phyloP scores from a whole-genome alignment of 345 rosid genomes.

The Litchi chinensis region DNA sequence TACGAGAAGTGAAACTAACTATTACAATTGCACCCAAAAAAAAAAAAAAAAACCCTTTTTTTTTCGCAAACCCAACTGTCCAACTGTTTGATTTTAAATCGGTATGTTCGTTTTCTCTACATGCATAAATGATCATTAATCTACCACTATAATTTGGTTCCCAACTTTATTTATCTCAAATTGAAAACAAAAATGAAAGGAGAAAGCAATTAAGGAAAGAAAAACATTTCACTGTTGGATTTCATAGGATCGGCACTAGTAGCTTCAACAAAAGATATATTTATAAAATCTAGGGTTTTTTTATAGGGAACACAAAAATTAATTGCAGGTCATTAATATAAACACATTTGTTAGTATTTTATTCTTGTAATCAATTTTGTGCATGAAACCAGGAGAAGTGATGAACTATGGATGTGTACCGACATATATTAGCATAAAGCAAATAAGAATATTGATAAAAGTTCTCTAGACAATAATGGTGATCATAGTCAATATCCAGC shows the following conservation, averaged over 20 bases:
- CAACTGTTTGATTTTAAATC: neutral
- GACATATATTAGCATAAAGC: neutral
- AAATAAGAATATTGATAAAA: neutral
- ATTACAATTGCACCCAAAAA: neutral
- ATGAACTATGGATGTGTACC: neutral
- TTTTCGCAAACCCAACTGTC: neutral
- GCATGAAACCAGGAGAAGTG: neutral
- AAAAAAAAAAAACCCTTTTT: neutral
- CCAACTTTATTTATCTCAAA: neutral
- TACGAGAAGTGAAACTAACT: neutral
- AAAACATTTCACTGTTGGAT: neutral
- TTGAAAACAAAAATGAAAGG: neutral
- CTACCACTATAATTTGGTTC: neutral
- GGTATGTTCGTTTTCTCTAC: neutral
- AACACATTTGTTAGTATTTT: neutral
- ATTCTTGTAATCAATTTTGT: neutral
- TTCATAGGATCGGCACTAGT: neutral
- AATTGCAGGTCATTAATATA: neutral
- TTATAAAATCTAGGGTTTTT: neutral
- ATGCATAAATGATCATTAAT: too few species aligned
- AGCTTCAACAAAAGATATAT: neutral
- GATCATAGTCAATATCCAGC: too few species aligned
- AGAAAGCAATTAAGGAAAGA: neutral
- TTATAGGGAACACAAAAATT: neutral
- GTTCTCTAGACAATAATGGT: too few species aligned